Conservation (phyloP, 768 basidiomycete genomes). For the Kwoniella sp. region DNA sequence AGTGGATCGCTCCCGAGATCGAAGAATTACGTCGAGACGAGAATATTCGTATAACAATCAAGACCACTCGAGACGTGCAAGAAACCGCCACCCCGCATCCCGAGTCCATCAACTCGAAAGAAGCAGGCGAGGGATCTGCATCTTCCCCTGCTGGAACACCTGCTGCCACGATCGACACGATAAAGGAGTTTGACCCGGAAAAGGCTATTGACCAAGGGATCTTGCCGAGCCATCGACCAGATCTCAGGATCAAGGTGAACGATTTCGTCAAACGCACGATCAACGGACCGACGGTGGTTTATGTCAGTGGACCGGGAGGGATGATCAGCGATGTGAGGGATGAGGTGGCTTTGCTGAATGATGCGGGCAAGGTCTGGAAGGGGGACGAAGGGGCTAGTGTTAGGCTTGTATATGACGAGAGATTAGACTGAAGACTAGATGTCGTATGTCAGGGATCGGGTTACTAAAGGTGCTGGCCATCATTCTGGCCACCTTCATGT, state of each 20-base stretch:
- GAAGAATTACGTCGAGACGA: slow-evolving; percentile 23
- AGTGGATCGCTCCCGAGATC: slow-evolving; percentile 35
- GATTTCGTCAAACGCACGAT: slow-evolving; percentile 25
- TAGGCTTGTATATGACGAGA: slow-evolving; percentile 31
- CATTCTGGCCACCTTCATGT: background rate
- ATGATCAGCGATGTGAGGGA: slow-evolving; percentile 30
- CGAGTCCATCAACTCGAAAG: background rate
- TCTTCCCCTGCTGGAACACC: slow-evolving; percentile 8
- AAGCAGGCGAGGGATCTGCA: background rate
- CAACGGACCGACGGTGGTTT: slow-evolving; percentile 24
- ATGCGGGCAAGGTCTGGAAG: slow-evolving; percentile 26
- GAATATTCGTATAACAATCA: slow-evolving; percentile 25
- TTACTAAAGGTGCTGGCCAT: background rate
- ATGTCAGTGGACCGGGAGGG: slow-evolving; percentile 32
- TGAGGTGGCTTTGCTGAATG: slow-evolving; percentile 30
- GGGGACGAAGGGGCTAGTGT: slow-evolving; percentile 26
- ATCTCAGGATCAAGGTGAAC: slow-evolving; percentile 18
- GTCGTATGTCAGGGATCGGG: too few relatives aligned
- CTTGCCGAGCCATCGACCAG: slow-evolving; percentile 21
- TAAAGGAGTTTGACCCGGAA: slow-evolving; percentile 9
- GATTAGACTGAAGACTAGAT: slow-evolving; percentile 24
- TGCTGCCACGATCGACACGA: background rate
- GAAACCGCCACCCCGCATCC: background rate
- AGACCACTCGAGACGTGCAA: slow-evolving; percentile 24
- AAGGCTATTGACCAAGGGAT: slow-evolving; percentile 19